A percentile compares a stretch with the other conserved stretches of the same genome.
Evolutionary conservation across 2,329 filamentous ascomycete genomes (phyloP).

Genomic region (Helicocarpus griseus): DNA sequence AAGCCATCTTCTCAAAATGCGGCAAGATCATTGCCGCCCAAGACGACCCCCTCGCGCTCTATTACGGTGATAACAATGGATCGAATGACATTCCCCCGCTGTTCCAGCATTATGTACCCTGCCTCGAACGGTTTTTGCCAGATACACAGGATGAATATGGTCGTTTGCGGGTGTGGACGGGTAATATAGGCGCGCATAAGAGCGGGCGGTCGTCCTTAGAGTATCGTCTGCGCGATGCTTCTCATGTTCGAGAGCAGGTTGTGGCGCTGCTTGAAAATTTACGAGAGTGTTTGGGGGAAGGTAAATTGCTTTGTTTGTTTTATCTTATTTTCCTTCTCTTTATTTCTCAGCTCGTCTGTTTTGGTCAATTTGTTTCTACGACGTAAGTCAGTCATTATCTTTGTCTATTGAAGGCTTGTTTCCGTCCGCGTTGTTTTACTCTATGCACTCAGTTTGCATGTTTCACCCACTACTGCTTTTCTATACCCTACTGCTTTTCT

Average conservation of each 20-base stretch:
- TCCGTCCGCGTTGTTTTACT: too few species aligned
- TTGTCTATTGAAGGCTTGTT: neutral
- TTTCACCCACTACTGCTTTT: neutral
- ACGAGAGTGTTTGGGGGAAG: neutral
- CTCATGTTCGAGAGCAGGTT: neutral
- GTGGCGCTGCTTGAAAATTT: slow-evolving; percentile 3
- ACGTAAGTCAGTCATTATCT: neutral
- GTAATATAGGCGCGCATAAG: slow-evolving; percentile 10
- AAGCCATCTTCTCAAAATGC: neutral
- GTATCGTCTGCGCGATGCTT: slow-evolving; percentile 11
- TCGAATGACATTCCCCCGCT: neutral
- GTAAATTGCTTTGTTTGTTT: neutral
- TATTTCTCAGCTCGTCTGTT: too few species aligned
- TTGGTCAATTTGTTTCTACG: neutral
- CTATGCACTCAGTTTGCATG: too few species aligned
- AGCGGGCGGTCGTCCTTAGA: slow-evolving; percentile 8
- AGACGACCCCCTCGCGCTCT: neutral
- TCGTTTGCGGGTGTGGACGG: slow-evolving; percentile 10
- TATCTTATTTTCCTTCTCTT: neutral
- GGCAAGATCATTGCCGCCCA: neutral
- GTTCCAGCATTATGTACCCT: neutral
- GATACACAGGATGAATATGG: slow-evolving; percentile 9
- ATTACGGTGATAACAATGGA: neutral
- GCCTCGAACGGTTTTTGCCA: neutral
- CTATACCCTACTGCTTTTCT: neutral